Evolutionary conservation across 2,329 filamentous ascomycete species (phyloP), one percentile per base, ranked within the genome.

Genomic region (Xylariaceae sp.): DNA sequence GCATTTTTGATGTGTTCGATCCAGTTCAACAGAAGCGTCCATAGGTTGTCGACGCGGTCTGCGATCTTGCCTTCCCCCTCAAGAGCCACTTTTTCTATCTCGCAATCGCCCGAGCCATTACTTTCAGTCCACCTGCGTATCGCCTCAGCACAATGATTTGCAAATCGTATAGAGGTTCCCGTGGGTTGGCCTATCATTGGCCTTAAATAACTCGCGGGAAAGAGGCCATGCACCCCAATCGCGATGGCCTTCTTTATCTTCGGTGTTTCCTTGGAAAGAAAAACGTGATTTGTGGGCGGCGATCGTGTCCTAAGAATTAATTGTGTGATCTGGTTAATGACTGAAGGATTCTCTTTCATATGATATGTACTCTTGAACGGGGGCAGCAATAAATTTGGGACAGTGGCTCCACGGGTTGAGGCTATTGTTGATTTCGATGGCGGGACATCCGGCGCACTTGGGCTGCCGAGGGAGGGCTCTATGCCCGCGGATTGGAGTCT

Each of bases 1-100:
- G 94, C 91, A 51, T 81, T 81, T 50, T 89, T 85, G 34, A 99
- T 87, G 60, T 92, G 86, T 39, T 96, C 90, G 60, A 96, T 89
- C 89, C 91, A 96, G 70, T 96, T 96, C 31, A 96, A 78, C 53
- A 99, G 77, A 7, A 97, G 78, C 71, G 92, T 95, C 94, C 94
- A 99, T 5, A 99, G 74, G 40, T 95, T 88, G 57, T 95, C 88
- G 1, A 97, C 90, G 5, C 94, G 82, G 59, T 97, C 91, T 2
- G 81, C 81, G 46, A 99, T 94, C 68, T 89, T 90, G 29, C 94
- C 94, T 72, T 99, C 94, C 27, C 92, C 92, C 72, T 99, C 94
- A 0, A 99, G 79, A 0, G 92, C 90, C 11, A 97, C 88, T 68
- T 95, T 96, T 67, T 96, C 91, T 53, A 99, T 89, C 62, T 95